phyloP scores from a whole-genome alignment of 2,329 filamentous ascomycete genomes.

The Calonectria henricotiae region DNA sequence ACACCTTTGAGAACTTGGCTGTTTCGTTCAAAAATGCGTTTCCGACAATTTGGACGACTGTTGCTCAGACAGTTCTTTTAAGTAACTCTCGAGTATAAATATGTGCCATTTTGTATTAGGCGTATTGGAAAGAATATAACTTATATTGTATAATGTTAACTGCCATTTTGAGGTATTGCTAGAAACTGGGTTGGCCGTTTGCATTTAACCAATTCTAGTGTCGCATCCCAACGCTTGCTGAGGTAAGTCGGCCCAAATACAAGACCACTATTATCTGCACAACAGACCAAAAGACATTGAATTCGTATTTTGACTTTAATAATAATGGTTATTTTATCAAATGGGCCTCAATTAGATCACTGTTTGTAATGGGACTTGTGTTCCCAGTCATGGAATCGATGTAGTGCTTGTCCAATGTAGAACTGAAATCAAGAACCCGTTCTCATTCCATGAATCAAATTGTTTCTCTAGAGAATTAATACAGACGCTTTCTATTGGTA shows the following conservation, averaged over 20 bases:
- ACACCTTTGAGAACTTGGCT: not conserved
- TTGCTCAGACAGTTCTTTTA: no score
- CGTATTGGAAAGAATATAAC: no score
- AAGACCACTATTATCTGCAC: not conserved
- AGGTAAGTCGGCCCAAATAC: not conserved
- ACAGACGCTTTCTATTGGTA: no score
- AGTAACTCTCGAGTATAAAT: not conserved
- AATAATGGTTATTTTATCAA: not conserved
- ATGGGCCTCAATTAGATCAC: conserved; percentile 20
- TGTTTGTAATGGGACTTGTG: conserved; percentile 22
- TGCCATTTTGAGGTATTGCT: no score
- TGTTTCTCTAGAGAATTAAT: no score
- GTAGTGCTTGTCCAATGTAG: conserved; percentile 1
- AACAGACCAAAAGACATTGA: not conserved
- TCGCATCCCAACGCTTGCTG: not conserved
- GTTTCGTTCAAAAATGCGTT: not conserved
- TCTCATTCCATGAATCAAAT: not conserved
- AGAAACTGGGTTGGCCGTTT: not conserved
- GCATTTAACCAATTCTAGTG: not conserved
- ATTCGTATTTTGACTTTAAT: not conserved
- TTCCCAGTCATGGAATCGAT: conserved; percentile 24
- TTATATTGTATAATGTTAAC: not conserved
- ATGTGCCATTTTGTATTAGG: no score
- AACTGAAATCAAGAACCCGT: not conserved
- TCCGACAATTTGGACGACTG: not conserved